Base-by-base conservation (phyloP, 176 grass and related monocot species). In the Cenchrus americanus region DNA sequence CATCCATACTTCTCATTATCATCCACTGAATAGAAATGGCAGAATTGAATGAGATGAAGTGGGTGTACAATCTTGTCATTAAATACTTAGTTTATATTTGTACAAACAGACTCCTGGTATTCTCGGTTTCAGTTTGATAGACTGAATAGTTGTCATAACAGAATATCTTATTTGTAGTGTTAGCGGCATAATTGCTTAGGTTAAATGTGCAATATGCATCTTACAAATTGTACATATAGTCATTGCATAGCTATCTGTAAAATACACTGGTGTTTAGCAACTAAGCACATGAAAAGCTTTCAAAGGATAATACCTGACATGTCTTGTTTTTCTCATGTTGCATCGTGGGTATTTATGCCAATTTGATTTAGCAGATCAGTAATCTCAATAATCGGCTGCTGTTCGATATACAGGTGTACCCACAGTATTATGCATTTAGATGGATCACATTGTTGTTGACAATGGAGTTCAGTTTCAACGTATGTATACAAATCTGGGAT, bases 341-440 rank as follows among this genome's bases (percentile, higher is more conserved):
- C 49, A 63, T 32, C 15, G 26, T 30, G 71, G 57, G 7, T 59
- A 23, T 68, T 75, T 4, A 30, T 67, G 34, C 19, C 19, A 80
- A n/a, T 70, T 68, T 52, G 17, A 52, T 66, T 18, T 65, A 27
- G 15, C 48, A 73, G 79, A 41, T 34, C 23, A 1, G 69, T 76
- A 37, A 37, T 37, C 2, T 63, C 62, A 50, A 80, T 80, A 14
- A 24, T 50, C 75, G 51, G 22, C 43, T 58, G 53, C 10, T 86
- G 15, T 60, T 86, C 23, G 77, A 48, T 67, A 54, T 90, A 50
- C 81, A 98, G 96, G 87, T 98, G 34, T 95, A 92, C 71, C 91
- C 93, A 52, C 93, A 94, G 80, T 95, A 95, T 81, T 98, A 98
- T 87, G 96, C 91, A n/a, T 95, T 98, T 82, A 87, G 96, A 87